A percentile compares a stretch with the other conserved stretches of the same genome.
Evolutionary conservation across 169 alveolate genomes (phyloP).

Genomic region (Perkinsus marinus): DNA sequence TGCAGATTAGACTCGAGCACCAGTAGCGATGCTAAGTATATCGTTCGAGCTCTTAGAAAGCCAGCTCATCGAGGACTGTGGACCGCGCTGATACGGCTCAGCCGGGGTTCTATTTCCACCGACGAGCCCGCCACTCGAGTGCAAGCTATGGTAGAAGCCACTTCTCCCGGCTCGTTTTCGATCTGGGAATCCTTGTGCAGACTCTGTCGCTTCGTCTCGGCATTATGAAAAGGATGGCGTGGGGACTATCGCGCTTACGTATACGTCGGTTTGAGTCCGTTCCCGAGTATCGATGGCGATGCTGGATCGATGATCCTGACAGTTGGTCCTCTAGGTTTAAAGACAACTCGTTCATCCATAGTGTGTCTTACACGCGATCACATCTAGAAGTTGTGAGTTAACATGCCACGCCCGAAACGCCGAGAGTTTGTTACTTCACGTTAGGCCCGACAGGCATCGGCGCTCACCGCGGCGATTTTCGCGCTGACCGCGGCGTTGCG

Average conservation of each 20-base stretch:
- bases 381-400: too few species aligned
- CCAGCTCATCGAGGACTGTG: neutral
- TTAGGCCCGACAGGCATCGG: too few species aligned
- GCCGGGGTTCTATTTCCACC: neutral
- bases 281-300: neutral
- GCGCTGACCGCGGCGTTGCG: too few species aligned
- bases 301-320: neutral
- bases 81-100: neutral
- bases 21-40: neutral
- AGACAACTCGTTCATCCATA: too few species aligned
- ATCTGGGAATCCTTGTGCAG: neutral
- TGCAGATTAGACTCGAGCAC: neutral
- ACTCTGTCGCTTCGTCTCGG: neutral
- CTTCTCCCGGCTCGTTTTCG: neutral
- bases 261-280: neutral
- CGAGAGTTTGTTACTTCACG: too few species aligned
- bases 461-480: too few species aligned
- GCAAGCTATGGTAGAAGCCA: neutral
- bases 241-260: neutral
- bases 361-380: too few species aligned
- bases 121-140: neutral
- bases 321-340: neutral
- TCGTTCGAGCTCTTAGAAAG: neutral
- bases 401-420: too few species aligned
- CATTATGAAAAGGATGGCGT: neutral